These are phyloP conservation scores for Phytophthora europaea DNA, from an alignment of 352 stramenopile genomes.

Conservation along the genomic window DNA sequence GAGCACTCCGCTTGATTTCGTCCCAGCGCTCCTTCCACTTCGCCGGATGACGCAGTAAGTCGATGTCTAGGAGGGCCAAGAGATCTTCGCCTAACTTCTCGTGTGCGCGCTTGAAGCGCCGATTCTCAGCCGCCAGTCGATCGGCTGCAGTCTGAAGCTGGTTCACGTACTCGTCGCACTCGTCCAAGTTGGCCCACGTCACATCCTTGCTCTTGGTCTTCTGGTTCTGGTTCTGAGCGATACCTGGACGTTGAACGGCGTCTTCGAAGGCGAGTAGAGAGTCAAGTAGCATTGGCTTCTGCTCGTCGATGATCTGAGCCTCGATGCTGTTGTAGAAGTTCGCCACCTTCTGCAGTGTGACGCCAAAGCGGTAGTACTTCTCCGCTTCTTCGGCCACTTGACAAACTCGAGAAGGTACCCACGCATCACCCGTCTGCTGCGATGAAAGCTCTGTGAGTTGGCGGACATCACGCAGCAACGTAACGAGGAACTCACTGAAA, in stretches of 20 bases:
- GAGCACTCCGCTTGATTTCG: slow-evolving; percentile 82
- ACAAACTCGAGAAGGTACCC: slow-evolving; percentile 74
- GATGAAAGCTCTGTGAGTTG: slow-evolving; percentile 92
- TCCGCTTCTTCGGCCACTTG: slow-evolving; percentile 90
- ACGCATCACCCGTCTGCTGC: slow-evolving; percentile 59
- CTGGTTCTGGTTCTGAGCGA: slow-evolving; percentile 49
- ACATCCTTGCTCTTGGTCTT: slow-evolving; percentile 75
- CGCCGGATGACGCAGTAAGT: slow-evolving; percentile 86
- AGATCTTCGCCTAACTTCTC: slow-evolving; percentile 86
- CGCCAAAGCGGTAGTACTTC: slow-evolving; percentile 95
- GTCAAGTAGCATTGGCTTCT: slow-evolving; percentile 96
- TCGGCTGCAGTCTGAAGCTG: slow-evolving; percentile 92
- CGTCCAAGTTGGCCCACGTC: slow-evolving; percentile 92
- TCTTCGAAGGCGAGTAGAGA: slow-evolving; percentile 94
- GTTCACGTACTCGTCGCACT: slow-evolving; percentile 94
- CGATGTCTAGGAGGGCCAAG: slow-evolving; percentile 88
- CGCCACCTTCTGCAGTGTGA: slow-evolving; percentile 96
- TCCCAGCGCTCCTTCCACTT: slow-evolving; percentile 92
- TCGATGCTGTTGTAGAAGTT: slow-evolving; percentile 98
- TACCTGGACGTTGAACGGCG: slow-evolving; percentile 72
- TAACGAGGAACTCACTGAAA: slow-evolving; percentile 95
- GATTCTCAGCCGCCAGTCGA: slow-evolving; percentile 92
- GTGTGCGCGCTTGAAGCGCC: slow-evolving; percentile 90
- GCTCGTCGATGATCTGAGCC: slow-evolving; percentile 93
- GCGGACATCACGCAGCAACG: slow-evolving; percentile 92